Conservation (phyloP, 257 asterid genomes). For the Coffea eugenioides region DNA sequence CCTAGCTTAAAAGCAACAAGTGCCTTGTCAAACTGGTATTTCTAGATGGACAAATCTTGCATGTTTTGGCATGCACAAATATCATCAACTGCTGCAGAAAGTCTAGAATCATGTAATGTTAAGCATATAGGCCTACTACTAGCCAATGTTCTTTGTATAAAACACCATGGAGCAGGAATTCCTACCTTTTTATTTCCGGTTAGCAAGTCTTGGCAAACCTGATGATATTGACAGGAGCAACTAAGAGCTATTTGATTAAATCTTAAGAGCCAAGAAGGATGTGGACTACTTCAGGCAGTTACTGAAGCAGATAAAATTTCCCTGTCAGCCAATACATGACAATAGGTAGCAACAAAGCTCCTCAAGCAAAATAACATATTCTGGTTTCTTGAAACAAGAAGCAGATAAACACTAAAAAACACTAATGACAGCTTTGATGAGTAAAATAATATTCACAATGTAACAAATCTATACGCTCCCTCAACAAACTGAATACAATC, state of each 20-base stretch:
- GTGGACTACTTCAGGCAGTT: background rate
- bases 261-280: background rate
- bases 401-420: background rate
- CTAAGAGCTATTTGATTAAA: background rate
- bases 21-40: background rate
- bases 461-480: slow-evolving; percentile 36
- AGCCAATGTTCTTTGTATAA: no score
- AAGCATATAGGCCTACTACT: no score
- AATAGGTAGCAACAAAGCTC: background rate
- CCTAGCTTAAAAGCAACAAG: background rate
- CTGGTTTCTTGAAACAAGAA: background rate
- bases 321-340: background rate
- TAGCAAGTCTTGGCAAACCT: background rate
- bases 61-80: background rate
- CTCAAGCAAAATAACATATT: background rate
- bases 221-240: background rate
- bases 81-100: background rate
- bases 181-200: no score
- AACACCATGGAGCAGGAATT: background rate
- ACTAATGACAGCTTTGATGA: background rate
- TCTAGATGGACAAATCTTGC: background rate
- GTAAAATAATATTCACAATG: slow-evolving; percentile 12
- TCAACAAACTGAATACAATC: slow-evolving; percentile 46
- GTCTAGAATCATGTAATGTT: no score
- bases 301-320: background rate